Base-by-base conservation (phyloP, 2,329 filamentous ascomycete genomes). In the Mycogone perniciosa region DNA sequence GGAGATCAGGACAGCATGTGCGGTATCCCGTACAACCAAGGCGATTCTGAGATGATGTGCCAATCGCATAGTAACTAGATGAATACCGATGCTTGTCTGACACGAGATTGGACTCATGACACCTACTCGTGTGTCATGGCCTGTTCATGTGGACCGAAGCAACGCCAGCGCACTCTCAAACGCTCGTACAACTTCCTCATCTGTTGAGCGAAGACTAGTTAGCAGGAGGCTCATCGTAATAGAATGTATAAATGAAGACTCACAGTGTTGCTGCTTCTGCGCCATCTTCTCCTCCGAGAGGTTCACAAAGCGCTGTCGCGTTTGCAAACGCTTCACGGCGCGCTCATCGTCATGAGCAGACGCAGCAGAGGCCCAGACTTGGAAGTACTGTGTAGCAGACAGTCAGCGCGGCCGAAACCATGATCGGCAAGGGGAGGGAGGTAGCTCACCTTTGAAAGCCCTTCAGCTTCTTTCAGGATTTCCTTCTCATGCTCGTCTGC, bases 191-290 rank as follows among this genome's bases (percentile, higher is more conserved):
- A 85, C 82, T 59, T 83, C 76, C 33, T 71, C 67, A 44, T 71
- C 69, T 71, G 40, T 29, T 20, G 27, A 10, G 20, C 20, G 20
- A 20, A 20, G 20, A 7, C 4, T 31, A 38, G 54, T 61, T 57
- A 67, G 56, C 52, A 42, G 29, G 6, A 27, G 10, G 4, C n/a
- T 8, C 20, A 41, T 8, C 20, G 34, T 13, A 11, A 20, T 42
- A 30, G 42, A 30, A 11, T 13, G 8, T 31, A 7, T 20, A 20
- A 7, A 11, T 37, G 6, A 4, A 33, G 39, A 48, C 86, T 72
- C 71, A 95, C 90, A 88, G 61, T 96, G 90, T 54, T 84, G 76
- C 62, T 90, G 86, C 64, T 86, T 93, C 58, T 85, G 77, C 48
- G 83, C 81, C 51, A 95, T 74, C 29, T 76, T 79, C 37, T 81